These are phyloP conservation scores for Penicillium hesseltinei DNA, from an alignment of 2,329 filamentous ascomycete genomes.

Conservation along the genomic window DNA sequence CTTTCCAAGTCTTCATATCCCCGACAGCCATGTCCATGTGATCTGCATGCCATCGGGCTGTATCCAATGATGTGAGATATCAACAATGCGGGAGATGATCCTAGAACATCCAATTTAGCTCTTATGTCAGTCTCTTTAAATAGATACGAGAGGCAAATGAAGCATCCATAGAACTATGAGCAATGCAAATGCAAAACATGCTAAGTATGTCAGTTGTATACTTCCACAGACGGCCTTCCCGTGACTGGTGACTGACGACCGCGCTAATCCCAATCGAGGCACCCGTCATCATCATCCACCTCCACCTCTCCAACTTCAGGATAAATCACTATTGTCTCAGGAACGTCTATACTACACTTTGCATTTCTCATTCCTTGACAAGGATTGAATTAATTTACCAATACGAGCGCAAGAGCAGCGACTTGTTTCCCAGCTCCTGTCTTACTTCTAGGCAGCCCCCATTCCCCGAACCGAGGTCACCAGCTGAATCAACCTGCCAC, in stretches of 20 bases:
- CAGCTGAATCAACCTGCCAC: constrained; percentile 21
- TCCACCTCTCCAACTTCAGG: constrained; percentile 15
- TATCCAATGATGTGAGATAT: constrained; percentile 2
- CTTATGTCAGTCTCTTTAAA: not conserved
- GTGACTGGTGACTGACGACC: constrained; percentile 34
- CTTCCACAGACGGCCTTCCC: constrained; percentile 17
- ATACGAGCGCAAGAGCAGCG: constrained; percentile 1
- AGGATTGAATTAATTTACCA: constrained; percentile 9
- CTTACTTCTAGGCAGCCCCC: constrained; percentile 21
- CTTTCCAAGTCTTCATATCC: not conserved
- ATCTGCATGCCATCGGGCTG: constrained; percentile 1
- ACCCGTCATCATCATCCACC: constrained; percentile 25
- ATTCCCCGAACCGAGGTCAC: constrained; percentile 14
- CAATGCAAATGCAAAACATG: not conserved
- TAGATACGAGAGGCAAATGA: not conserved
- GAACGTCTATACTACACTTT: constrained; percentile 13
- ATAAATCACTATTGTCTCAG: constrained; percentile 3
- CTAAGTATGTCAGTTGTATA: not conserved
- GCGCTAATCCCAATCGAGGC: constrained; percentile 28
- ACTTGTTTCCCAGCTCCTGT: constrained; percentile 21
- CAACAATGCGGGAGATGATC: not conserved
- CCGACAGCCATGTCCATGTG: not conserved
- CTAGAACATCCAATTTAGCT: not conserved
- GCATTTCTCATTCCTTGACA: constrained; percentile 6
- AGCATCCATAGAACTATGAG: not conserved